Evolutionary conservation across 352 stramenopile species (phyloP).

Genomic region (Globisporangium paroecandrum): DNA sequence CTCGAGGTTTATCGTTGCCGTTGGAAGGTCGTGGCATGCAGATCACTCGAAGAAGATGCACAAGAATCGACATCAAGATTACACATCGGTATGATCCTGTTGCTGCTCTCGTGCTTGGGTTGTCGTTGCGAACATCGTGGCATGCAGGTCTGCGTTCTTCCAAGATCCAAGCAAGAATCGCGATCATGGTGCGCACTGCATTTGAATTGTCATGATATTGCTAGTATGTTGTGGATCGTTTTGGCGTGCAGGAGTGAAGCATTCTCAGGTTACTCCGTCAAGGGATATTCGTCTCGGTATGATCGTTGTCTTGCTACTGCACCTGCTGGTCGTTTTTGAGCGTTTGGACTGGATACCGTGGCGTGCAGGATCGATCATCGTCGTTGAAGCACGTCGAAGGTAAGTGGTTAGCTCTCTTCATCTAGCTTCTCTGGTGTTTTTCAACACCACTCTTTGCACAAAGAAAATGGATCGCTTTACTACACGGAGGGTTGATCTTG

Average conservation of each 20-base stretch:
- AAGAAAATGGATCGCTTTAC: background rate
- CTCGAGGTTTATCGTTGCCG: background rate
- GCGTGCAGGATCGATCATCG: background rate
- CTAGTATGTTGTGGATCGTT: background rate
- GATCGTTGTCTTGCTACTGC: background rate
- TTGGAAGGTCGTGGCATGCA: background rate
- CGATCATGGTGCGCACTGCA: background rate
- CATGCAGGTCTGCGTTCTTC: background rate
- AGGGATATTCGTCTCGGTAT: background rate
- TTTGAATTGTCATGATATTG: background rate
- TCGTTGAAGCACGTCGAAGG: background rate
- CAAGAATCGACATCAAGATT: background rate
- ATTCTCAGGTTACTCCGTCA: no score
- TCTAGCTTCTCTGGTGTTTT: background rate
- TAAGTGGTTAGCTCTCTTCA: background rate
- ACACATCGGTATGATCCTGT: background rate
- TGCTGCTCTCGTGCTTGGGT: background rate
- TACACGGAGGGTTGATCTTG: background rate
- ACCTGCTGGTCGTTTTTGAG: background rate
- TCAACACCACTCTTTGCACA: constrained; percentile 9
- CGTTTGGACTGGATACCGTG: background rate
- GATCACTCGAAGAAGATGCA: background rate
- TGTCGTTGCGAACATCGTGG: background rate
- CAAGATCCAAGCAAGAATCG: background rate
- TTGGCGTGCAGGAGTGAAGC: background rate